phyloP scores from a whole-genome alignment of 1,284 basidiomycete genomes.

The Fistulinella cinereoalba region DNA sequence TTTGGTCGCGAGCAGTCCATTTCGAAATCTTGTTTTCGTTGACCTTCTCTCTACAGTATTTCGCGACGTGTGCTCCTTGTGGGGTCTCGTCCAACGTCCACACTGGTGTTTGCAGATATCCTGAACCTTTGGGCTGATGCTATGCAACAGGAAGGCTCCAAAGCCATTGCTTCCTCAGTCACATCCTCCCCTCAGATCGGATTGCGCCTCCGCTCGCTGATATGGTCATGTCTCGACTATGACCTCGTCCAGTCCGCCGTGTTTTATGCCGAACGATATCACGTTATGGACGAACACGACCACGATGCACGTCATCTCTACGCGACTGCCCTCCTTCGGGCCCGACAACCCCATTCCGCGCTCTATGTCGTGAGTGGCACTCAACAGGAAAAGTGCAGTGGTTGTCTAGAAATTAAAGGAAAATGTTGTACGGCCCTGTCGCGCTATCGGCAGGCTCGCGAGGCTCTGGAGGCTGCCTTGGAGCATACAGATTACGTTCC shows the following conservation, averaged over 20 bases:
- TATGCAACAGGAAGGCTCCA: slow-evolving; percentile 46
- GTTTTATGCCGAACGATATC: slow-evolving; percentile 82
- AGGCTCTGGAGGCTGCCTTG: slow-evolving; percentile 63
- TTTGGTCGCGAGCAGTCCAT: slow-evolving; percentile 12
- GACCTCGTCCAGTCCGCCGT: slow-evolving; percentile 72
- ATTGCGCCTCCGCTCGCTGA: slow-evolving; percentile 63
- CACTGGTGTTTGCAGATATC: slow-evolving; percentile 16
- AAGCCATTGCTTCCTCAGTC: slow-evolving; percentile 36
- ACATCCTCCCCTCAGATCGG: slow-evolving; percentile 51
- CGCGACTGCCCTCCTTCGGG: slow-evolving; percentile 71
- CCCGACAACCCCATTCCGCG: slow-evolving; percentile 76
- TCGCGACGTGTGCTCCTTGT: slow-evolving; percentile 11
- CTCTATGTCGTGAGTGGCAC: slow-evolving; percentile 65
- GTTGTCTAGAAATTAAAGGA: slow-evolving; percentile 77
- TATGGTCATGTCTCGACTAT: slow-evolving; percentile 77
- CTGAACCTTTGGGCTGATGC: slow-evolving; percentile 32
- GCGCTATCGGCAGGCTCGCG: slow-evolving; percentile 67
- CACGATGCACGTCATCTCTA: slow-evolving; percentile 86
- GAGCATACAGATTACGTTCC: slow-evolving; percentile 49
- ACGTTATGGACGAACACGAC: slow-evolving; percentile 58
- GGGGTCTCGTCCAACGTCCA: slow-evolving; percentile 12
- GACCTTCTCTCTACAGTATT: slow-evolving; percentile 6
- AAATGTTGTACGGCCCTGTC: slow-evolving; percentile 73
- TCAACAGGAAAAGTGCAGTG: slow-evolving; percentile 59
- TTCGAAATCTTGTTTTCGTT: slow-evolving; percentile 24